Evolutionary conservation across 768 basidiomycete species (phyloP).

Genomic region (Baorangia bicolor): DNA sequence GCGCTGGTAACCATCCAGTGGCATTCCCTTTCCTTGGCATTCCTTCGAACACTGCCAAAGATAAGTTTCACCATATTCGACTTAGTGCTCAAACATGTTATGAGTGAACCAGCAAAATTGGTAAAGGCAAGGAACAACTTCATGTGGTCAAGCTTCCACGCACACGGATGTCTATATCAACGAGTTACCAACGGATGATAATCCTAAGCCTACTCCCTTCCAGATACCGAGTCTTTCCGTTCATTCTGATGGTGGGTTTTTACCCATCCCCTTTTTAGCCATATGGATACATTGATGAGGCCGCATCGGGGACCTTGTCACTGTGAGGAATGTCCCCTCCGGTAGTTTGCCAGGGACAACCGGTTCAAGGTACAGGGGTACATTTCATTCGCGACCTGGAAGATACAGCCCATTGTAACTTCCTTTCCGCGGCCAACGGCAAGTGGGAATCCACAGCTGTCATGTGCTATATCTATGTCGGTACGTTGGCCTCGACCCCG

Average conservation of each 20-base stretch:
- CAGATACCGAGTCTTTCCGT: not conserved
- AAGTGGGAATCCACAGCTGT: not conserved
- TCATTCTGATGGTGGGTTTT: not conserved
- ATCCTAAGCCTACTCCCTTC: too few species aligned
- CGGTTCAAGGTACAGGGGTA: not conserved
- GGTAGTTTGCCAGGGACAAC: not conserved
- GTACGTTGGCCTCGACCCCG: not conserved
- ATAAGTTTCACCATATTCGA: too few species aligned
- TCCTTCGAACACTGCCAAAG: too few species aligned
- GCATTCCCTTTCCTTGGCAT: too few species aligned
- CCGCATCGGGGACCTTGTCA: not conserved
- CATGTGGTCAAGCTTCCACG: not conserved
- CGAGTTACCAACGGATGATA: not conserved
- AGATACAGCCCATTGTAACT: too few species aligned
- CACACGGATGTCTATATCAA: not conserved
- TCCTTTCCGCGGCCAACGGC: not conserved
- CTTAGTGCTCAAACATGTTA: too few species aligned
- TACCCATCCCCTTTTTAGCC: not conserved
- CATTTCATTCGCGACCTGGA: not conserved
- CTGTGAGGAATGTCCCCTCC: not conserved
- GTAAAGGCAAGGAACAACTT: not conserved
- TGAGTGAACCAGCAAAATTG: not conserved
- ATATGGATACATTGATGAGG: not conserved
- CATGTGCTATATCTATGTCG: not conserved
- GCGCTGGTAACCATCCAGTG: too few species aligned